Percentiles rank a stretch among this genome's conserved stretches.
Conservation (phyloP, 352 stramenopile genomes). For the Pythium vanterpoolii region DNA sequence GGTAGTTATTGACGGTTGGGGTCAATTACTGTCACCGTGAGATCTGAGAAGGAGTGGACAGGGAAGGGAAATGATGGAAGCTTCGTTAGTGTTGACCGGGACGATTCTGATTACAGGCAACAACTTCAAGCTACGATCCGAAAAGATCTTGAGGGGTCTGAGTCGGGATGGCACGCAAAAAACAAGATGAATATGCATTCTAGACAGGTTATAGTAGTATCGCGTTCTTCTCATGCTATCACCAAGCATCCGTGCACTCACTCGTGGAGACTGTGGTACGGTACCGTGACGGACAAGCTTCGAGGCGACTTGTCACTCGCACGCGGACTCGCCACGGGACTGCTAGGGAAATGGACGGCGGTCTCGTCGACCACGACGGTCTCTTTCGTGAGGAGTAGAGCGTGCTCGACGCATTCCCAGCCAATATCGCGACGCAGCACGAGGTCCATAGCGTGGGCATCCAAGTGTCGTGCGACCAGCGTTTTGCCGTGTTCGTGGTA, state of each 20-base stretch:
- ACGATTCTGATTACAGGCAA: too few species aligned
- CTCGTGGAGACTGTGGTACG: constrained; percentile 10
- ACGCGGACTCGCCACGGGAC: background rate
- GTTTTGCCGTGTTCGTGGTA: constrained; percentile 76
- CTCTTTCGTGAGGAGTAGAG: constrained; percentile 8
- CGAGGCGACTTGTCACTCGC: background rate
- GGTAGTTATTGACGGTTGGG: too few species aligned
- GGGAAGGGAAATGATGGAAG: too few species aligned
- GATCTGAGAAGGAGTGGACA: too few species aligned
- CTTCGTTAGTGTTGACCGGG: too few species aligned
- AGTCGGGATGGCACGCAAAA: too few species aligned
- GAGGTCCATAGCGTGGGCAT: constrained; percentile 50
- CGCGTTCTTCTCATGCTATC: background rate
- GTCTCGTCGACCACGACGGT: constrained; percentile 5
- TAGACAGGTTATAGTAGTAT: background rate
- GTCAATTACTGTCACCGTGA: too few species aligned
- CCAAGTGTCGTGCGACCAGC: constrained; percentile 62
- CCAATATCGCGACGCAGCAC: constrained; percentile 51
- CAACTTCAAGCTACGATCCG: too few species aligned
- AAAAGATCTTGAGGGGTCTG: too few species aligned
- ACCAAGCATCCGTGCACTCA: background rate
- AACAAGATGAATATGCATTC: background rate
- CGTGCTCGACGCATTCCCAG: constrained; percentile 27
- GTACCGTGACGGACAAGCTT: background rate
- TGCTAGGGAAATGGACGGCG: constrained; percentile 4